These are phyloP conservation scores for Lolium multiflorum DNA, from an alignment of 176 grass and related monocot genomes.

Conservation along the genomic window DNA sequence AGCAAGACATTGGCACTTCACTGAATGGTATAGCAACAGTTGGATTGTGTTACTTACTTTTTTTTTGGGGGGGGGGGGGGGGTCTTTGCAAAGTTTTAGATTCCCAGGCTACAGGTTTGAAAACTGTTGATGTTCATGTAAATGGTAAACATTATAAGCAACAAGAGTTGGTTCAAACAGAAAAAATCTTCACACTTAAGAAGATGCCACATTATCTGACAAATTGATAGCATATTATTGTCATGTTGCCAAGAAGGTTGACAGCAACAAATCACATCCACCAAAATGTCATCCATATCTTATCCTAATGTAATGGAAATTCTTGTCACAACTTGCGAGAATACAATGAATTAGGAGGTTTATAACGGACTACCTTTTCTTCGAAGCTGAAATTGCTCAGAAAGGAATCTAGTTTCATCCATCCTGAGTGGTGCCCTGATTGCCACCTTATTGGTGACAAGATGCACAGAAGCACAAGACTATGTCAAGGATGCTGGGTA, in stretches of 20 bases:
- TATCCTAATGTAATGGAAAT: conserved; percentile 17
- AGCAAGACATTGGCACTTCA: not conserved
- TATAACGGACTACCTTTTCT: conserved; percentile 1
- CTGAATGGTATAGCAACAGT: conserved; percentile 5
- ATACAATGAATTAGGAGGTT: conserved; percentile 31
- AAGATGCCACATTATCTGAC: conserved; percentile 17
- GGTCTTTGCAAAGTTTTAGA: not conserved
- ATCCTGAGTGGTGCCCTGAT: conserved; percentile 8
- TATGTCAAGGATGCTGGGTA: conserved; percentile 9
- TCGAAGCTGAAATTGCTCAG: conserved; percentile 6
- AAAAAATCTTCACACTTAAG: conserved; percentile 11
- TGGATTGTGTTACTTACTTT: no score
- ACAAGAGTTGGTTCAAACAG: not conserved
- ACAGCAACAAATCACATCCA: conserved; percentile 25
- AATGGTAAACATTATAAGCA: not conserved
- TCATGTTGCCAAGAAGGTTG: conserved; percentile 4
- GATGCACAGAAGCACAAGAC: conserved; percentile 17
- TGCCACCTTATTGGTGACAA: conserved; percentile 4
- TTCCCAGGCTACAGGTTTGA: not conserved
- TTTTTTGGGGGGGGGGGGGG: no score
- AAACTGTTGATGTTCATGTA: conserved; percentile 9
- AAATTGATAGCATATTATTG: conserved; percentile 29
- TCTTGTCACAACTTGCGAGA: conserved; percentile 19
- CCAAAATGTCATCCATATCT: conserved; percentile 26
- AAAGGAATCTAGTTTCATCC: conserved; percentile 30